phyloP scores from a whole-genome alignment of 2,329 filamentous ascomycete species.

The Trichophyton mentagrophytes region DNA sequence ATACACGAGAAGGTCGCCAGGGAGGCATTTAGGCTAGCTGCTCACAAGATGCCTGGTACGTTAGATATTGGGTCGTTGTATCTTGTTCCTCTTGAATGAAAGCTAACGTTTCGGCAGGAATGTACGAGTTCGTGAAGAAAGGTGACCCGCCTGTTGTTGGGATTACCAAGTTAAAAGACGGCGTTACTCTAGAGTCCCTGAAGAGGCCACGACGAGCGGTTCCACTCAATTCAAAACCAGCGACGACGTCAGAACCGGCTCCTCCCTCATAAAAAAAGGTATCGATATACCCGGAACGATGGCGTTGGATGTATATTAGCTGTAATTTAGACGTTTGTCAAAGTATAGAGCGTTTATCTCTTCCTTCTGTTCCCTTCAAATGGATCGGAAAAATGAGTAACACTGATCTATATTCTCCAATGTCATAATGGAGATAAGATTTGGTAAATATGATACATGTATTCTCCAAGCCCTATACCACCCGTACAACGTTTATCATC shows the following conservation, averaged over 20 bases:
- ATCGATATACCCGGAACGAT: background rate
- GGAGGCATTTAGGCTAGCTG: slow-evolving; percentile 87
- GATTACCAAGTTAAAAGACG: slow-evolving; percentile 73
- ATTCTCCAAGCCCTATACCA: background rate
- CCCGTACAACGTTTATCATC: background rate
- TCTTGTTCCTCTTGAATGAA: background rate
- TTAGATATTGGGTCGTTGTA: slow-evolving; percentile 11
- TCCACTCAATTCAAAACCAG: slow-evolving; percentile 23
- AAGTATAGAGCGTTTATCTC: background rate
- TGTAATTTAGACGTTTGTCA: background rate
- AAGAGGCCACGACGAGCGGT: slow-evolving; percentile 64
- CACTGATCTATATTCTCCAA: background rate
- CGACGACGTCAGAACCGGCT: background rate
- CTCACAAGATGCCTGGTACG: slow-evolving; percentile 84
- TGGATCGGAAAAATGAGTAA: too few species aligned
- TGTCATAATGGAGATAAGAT: background rate
- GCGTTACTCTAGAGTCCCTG: slow-evolving; percentile 68
- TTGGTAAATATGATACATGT: background rate
- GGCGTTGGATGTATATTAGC: slow-evolving; percentile 4
- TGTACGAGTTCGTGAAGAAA: slow-evolving; percentile 87
- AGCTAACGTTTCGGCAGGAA: slow-evolving; percentile 20
- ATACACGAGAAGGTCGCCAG: slow-evolving; percentile 88
- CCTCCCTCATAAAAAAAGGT: background rate
- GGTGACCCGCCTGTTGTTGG: slow-evolving; percentile 83
- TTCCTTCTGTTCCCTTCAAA: background rate